These are phyloP conservation scores for Oldenlandia corymbosa DNA, from an alignment of 257 asterid species.

Conservation along the genomic window DNA sequence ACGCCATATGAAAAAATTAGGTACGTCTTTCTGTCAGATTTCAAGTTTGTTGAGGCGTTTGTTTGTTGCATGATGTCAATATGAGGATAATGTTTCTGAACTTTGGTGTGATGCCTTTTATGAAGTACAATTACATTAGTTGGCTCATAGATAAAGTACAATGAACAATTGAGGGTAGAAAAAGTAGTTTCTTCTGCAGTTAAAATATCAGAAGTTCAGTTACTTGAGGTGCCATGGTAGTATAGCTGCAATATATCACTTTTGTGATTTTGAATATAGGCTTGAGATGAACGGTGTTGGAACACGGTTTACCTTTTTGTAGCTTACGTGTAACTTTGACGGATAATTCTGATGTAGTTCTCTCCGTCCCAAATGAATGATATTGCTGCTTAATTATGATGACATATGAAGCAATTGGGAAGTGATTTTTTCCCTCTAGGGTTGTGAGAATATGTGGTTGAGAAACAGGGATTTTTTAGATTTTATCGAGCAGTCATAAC, in stretches of 20 bases:
- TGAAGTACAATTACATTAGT: too few species aligned
- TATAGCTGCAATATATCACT: not conserved
- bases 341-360: too few species aligned
- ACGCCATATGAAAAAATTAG: constrained; percentile 23
- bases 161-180: not conserved
- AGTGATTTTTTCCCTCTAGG: not conserved
- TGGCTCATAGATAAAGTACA: not conserved
- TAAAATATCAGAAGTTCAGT: not conserved
- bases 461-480: not conserved
- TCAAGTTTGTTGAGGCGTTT: not conserved
- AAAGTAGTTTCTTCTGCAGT: not conserved
- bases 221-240: not conserved
- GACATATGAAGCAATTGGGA: not conserved
- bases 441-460: not conserved
- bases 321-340: not conserved
- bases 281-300: not conserved
- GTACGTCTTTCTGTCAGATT: constrained; percentile 19
- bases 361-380: too few species aligned
- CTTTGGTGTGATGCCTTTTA: not conserved
- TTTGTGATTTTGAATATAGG: not conserved
- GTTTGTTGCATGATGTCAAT: not conserved
- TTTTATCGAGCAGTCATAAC: not conserved
- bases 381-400: not conserved
- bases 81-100: not conserved
- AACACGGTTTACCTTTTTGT: not conserved